These are phyloP conservation scores for Pseudozyma hubeiensis DNA, from an alignment of 1,284 basidiomycete species.

Conservation along the genomic window DNA sequence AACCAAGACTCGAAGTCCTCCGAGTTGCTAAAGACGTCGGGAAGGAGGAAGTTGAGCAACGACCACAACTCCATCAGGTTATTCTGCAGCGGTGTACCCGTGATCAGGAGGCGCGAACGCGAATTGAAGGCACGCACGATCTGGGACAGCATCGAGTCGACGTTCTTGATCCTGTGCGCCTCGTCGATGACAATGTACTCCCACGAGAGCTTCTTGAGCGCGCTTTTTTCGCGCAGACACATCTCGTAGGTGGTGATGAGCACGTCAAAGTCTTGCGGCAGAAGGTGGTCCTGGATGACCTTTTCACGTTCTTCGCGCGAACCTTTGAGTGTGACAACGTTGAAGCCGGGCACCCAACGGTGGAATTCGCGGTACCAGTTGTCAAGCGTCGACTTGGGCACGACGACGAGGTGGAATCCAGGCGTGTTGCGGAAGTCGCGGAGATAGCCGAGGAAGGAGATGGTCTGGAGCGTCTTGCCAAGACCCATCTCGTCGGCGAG, in stretches of 20 bases:
- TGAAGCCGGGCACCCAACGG: constrained; percentile 87
- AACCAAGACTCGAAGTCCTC: constrained; percentile 80
- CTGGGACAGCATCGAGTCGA: constrained; percentile 93
- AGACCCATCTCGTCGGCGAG: constrained; percentile 79
- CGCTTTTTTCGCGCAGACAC: constrained; percentile 91
- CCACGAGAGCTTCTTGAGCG: constrained; percentile 93
- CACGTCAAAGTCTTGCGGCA: constrained; percentile 91
- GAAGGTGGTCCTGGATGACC: constrained; percentile 81
- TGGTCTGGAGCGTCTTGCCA: constrained; percentile 97
- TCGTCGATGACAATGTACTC: constrained; percentile 99
- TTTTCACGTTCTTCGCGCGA: constrained; percentile 88
- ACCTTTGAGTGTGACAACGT: constrained; percentile 83
- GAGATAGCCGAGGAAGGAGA: constrained; percentile 95
- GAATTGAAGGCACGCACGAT: constrained; percentile 92
- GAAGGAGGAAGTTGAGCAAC: constrained; percentile 81
- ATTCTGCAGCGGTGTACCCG: constrained; percentile 97
- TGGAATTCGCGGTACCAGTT: constrained; percentile 96
- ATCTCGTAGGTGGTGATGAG: constrained; percentile 98
- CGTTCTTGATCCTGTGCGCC: constrained; percentile 99
- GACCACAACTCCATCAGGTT: constrained; percentile 97
- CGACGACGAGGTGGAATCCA: constrained; percentile 93
- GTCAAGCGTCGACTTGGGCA: constrained; percentile 96
- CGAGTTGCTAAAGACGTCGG: constrained; percentile 71
- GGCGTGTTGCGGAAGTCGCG: constrained; percentile 81
- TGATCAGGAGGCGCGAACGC: constrained; percentile 90